Base-by-base conservation (phyloP, 2,329 filamentous ascomycete genomes). In the Dothideomycetes sp. region DNA sequence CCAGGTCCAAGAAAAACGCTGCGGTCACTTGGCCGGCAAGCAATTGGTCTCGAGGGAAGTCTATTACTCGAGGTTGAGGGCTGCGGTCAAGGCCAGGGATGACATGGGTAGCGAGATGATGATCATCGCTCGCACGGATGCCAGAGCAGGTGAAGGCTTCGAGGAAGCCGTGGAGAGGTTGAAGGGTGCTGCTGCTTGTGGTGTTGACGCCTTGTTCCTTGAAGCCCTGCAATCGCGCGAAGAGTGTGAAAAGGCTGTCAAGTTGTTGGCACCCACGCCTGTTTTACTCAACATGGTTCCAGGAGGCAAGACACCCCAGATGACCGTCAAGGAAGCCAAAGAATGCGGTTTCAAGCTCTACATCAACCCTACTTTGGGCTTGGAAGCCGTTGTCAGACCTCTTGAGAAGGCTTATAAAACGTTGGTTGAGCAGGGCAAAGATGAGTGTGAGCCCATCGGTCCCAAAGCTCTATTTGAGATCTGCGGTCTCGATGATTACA, bases 71-170 rank as follows among this genome's bases (percentile, higher is more conserved):
- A 65, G 78, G 0, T 74, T 82, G 50, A 62, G 69, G 1, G 76
- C 77, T 0, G 75, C 75, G 0, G 62, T 59, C 10, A 59, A 64
- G 6, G 71, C 74, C 1, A 62, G 75, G 3, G 56, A 65, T 16
- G 59, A 63, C 13, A 53, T 70, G 20, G 62, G 63, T 9, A 65
- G 65, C 12, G 76, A 80, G 47, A 76, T 82, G 25, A 67, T 82
- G 19, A 67, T 82, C 41, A 80, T 82, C 43, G 77, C 76, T 1
- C 66, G 78, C 9, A 81, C 77, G 0, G 78, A 82, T 49, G 72
- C 77, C 1, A 58, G 78, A 3, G 73, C 76, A 45, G 60, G 64
- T 0, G 61, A 67, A 5, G 76, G 76, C 0, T 80, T 73, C 47
- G 72, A 74, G 8, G 74, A 72, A 49, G 70, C 73, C 2, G 55